Conservation (phyloP, 768 basidiomycete species). For the Tubosaeta sp. region DNA sequence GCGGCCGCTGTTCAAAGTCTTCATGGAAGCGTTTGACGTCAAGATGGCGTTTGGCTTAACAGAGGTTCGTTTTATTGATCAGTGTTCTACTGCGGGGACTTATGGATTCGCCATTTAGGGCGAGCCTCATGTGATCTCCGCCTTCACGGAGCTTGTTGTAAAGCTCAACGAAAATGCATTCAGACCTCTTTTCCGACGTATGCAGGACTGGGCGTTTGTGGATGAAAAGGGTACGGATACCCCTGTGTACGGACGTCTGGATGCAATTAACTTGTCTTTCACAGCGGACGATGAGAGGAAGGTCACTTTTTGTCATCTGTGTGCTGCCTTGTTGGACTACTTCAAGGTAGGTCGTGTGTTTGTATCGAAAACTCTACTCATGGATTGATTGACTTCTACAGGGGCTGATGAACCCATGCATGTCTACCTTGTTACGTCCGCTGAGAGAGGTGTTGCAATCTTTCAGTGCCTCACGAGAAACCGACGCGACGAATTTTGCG, state of each 20-base stretch:
- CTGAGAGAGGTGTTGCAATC: constrained; percentile 58
- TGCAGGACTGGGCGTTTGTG: constrained; percentile 94
- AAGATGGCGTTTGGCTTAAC: constrained; percentile 25
- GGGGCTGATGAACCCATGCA: constrained; percentile 90
- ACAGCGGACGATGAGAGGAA: constrained; percentile 43
- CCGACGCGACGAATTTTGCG: constrained; percentile 28
- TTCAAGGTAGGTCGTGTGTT: constrained; percentile 67
- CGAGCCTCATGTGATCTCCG: constrained; percentile 51
- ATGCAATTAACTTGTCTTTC: neutral
- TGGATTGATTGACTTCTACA: constrained; percentile 24
- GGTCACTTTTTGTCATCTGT: constrained; percentile 71
- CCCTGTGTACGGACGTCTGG: neutral
- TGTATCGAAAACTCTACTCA: neutral
- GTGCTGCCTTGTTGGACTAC: constrained; percentile 71
- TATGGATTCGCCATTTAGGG: constrained; percentile 35
- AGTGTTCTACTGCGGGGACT: too few species aligned
- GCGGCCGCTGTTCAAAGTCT: constrained; percentile 68
- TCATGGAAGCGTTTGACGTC: constrained; percentile 73
- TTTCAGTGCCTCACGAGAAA: constrained; percentile 33
- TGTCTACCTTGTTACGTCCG: constrained; percentile 68
- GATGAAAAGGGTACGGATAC: constrained; percentile 41
- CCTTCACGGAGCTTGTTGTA: constrained; percentile 85
- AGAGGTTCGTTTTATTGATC: constrained; percentile 20
- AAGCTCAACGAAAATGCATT: constrained; percentile 92
- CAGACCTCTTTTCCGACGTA: constrained; percentile 82